Evolutionary conservation across 2,329 filamentous ascomycete genomes (phyloP).

Genomic region (Calonectria naviculata): DNA sequence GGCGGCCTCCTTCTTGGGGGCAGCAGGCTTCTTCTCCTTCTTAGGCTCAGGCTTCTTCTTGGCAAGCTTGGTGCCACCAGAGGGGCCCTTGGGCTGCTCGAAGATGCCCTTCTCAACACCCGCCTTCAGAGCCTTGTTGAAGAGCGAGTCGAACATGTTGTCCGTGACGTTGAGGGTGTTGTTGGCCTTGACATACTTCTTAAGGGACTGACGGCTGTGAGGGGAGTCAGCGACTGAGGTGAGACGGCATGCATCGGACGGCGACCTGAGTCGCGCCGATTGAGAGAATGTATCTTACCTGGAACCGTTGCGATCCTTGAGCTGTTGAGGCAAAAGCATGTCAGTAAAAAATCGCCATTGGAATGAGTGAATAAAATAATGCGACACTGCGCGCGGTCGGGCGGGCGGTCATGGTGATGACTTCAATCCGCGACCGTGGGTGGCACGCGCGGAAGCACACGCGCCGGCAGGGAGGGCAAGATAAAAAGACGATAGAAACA

Average conservation of each 20-base stretch:
- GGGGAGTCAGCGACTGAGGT: conserved; percentile 24
- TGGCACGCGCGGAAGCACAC: conserved; percentile 42
- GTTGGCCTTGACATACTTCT: conserved; percentile 71
- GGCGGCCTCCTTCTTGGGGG: conserved; percentile 41
- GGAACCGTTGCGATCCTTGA: conserved; percentile 72
- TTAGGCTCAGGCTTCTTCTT: conserved; percentile 72
- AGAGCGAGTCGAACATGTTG: conserved; percentile 76
- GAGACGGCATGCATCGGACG: background rate
- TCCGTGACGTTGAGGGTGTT: conserved; percentile 60
- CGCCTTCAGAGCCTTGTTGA: conserved; percentile 85
- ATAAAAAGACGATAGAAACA: conserved; percentile 43
- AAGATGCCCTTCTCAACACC: conserved; percentile 91
- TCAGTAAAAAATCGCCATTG: conserved; percentile 49
- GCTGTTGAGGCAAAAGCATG: conserved; percentile 54
- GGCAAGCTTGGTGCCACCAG: conserved; percentile 91
- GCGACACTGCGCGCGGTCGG: conserved; percentile 13
- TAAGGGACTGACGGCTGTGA: conserved; percentile 66
- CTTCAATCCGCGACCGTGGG: conserved; percentile 35
- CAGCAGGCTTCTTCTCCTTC: conserved; percentile 49
- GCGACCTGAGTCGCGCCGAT: conserved; percentile 24
- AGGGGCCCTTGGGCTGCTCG: conserved; percentile 90
- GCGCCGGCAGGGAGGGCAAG: conserved; percentile 48
- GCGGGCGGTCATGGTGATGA: conserved; percentile 30
- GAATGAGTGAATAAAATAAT: conserved; percentile 24
- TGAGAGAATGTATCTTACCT: conserved; percentile 41